These are phyloP conservation scores for Fusarium buxicola DNA, from an alignment of 2,329 filamentous ascomycete species.

Conservation along the genomic window DNA sequence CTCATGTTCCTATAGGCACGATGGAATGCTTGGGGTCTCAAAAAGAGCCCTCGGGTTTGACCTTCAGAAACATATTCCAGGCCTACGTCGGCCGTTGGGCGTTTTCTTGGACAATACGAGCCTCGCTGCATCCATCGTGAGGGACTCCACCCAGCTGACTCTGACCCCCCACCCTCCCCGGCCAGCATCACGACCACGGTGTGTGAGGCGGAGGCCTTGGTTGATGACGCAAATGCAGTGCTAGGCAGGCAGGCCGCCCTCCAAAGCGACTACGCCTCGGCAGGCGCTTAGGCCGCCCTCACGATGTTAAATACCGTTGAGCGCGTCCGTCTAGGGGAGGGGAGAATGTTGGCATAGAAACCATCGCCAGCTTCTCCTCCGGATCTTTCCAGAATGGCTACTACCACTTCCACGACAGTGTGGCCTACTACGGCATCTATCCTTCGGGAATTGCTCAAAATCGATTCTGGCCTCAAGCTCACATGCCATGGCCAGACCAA, in stretches of 20 bases:
- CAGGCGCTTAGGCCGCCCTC: slow-evolving; percentile 21
- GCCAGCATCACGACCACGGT: slow-evolving; percentile 20
- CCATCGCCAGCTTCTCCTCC: slow-evolving; percentile 7
- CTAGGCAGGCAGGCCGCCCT: slow-evolving; percentile 18
- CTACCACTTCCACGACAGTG: not conserved
- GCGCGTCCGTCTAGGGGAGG: not conserved
- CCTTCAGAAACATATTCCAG: not conserved
- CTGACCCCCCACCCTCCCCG: slow-evolving; percentile 10
- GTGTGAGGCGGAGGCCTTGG: not conserved
- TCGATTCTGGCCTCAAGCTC: slow-evolving; percentile 5
- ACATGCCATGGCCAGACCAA: slow-evolving; percentile 25
- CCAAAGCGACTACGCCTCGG: slow-evolving; percentile 11
- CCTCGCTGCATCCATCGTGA: slow-evolving; percentile 5
- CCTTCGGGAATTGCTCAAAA: slow-evolving; percentile 18
- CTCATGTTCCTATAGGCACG: too few relatives aligned
- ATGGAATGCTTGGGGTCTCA: too few relatives aligned
- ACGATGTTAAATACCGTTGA: slow-evolving; percentile 33
- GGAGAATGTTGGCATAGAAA: slow-evolving; percentile 33
- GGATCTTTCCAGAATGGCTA: slow-evolving; percentile 17
- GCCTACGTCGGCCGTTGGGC: not conserved
- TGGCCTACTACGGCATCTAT: slow-evolving; percentile 24
- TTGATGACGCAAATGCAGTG: not conserved
- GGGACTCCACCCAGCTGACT: slow-evolving; percentile 26
- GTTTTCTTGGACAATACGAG: not conserved
- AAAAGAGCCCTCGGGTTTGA: too few relatives aligned